Base-by-base conservation (phyloP, 2,329 filamentous ascomycete genomes). In the Cytospora schulzeri region DNA sequence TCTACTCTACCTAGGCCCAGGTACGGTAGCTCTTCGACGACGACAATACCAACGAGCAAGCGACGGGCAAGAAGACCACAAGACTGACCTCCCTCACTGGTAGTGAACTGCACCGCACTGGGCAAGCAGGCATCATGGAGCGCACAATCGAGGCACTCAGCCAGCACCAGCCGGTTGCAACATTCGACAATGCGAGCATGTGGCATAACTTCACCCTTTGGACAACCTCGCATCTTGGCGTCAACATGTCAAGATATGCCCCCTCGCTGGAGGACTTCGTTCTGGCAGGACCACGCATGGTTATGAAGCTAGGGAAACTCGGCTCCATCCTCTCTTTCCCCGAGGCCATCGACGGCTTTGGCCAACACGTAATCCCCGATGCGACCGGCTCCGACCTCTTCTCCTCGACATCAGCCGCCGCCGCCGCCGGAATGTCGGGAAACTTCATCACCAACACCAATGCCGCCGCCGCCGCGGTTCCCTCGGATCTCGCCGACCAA, bases 191-290 rank as follows among this genome's bases (percentile, higher is more conserved):
- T 68, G 70, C 76, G 41, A 79, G 75, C 67, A 70, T 73, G 38
- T 86, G 83, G 83, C 78, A 81, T 68, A 85, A 85, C 69, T 73
- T 87, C 69, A 83, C 83, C 24, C 74, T 77, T 62, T 87, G 85
- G 85, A 81, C 82, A 2, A 75, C 73, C 6, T 79, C 81, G 67
- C 77, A 77, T 26, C 69, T 80, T 14, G 71, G 73, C 64, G 80
- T 84, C 66, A 86, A 87, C 74, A 78, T 85, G 66, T 83, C 85
- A 52, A 82, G 82, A 69, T 83, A 85, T 75, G 80, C 85, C 55
- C 88, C 89, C 2, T 88, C 88, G 14, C 77, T 91, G 22, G 87
- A 86, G 73, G 89, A 92, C 71, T 78, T 93, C 56, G 82, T 91
- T 68, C 81, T 86, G 75, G 89, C 86, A 22, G 84, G 90, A 4